A percentile compares a stretch with the other conserved stretches of the same genome.
Conservation (phyloP, 306 rosid species). For the Malus sieversii region DNA sequence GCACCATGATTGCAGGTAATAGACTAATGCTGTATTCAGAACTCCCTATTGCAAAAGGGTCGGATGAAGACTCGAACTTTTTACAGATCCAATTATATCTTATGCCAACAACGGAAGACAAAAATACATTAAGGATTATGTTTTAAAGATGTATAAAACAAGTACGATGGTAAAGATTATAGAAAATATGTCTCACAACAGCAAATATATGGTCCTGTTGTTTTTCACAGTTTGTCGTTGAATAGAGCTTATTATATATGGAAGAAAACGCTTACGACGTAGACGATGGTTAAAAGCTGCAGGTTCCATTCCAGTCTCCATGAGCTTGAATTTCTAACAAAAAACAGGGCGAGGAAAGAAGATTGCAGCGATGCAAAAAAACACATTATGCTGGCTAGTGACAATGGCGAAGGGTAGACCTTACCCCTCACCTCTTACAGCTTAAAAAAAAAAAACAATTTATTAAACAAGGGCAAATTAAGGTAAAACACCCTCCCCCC, state of each 20-base stretch:
- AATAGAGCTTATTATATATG: too few relatives aligned
- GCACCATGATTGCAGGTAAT: slow-evolving; percentile 34
- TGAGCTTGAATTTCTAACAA: slow-evolving; percentile 12
- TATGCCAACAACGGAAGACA: neutral
- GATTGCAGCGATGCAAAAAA: slow-evolving; percentile 33
- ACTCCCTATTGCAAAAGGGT: slow-evolving; percentile 17
- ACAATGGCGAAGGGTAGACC: slow-evolving; percentile 25
- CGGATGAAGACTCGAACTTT: neutral
- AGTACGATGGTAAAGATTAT: neutral
- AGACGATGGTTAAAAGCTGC: slow-evolving; percentile 28
- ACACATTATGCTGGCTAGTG: slow-evolving; percentile 19
- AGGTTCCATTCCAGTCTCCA: slow-evolving; percentile 33
- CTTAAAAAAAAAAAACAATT: too few relatives aligned
- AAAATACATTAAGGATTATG: neutral
- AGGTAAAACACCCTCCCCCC: too few relatives aligned
- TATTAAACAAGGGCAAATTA: too few relatives aligned
- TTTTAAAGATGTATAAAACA: too few relatives aligned
- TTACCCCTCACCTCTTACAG: neutral
- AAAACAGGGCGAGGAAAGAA: slow-evolving; percentile 19
- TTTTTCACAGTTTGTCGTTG: too few relatives aligned
- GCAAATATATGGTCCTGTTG: neutral
- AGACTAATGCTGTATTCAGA: slow-evolving; percentile 18
- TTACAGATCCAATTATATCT: neutral
- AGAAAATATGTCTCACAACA: neutral
- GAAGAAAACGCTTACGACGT: slow-evolving; percentile 16